Evolutionary conservation across 1,284 basidiomycete genomes (phyloP), one percentile per base, ranked within the genome.

Genomic region (Leccinum angustisporum): DNA sequence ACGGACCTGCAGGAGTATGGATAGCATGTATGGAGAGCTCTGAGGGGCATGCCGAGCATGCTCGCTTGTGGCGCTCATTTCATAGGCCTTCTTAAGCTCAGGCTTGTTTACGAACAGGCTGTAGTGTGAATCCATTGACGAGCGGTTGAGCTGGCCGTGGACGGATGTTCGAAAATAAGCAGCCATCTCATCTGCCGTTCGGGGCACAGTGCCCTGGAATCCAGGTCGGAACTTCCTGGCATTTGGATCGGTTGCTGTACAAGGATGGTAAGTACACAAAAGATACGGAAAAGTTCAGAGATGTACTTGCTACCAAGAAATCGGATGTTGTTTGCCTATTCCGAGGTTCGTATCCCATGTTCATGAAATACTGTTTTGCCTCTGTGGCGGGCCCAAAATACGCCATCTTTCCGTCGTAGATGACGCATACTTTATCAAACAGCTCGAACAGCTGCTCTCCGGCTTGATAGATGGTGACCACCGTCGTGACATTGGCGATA

Each of bases 391-490:
- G 82, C 0, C 90, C 90, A 68, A 88, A 91, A 76, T 84, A 91
- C 51, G 83, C 85, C 79, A 90, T 86, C 56, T 82, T 78, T 0
- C 90, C 90, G 65, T 90, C 84, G 69, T 88, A 82, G 52, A 92
- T 79, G 27, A 92, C 75, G 63, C 81, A 82, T 27, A 88, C 84
- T 71, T 90, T 90, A 77, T 90, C 86, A 61, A 91, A 91, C 25
- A 82, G 70, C 5, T 82, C 61, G 65, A 79, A 82, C 2, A 83
- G 71, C 10, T 74, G 74, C 65, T 85, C 86, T 62, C 79, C 83
- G 57, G 82, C 86, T 77, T 92, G 90, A 71, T 91, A 90, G 54
- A 91, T 81, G 0, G 86, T 84, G 27, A 87, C 85, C 59, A 90
- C 77, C 18, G 84, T 85, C 2, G 86, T 78, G 27, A 78, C 74